Evolutionary conservation across 164 flowering plant genomes (phyloP).

Genomic region (Macadamia integrifolia): DNA sequence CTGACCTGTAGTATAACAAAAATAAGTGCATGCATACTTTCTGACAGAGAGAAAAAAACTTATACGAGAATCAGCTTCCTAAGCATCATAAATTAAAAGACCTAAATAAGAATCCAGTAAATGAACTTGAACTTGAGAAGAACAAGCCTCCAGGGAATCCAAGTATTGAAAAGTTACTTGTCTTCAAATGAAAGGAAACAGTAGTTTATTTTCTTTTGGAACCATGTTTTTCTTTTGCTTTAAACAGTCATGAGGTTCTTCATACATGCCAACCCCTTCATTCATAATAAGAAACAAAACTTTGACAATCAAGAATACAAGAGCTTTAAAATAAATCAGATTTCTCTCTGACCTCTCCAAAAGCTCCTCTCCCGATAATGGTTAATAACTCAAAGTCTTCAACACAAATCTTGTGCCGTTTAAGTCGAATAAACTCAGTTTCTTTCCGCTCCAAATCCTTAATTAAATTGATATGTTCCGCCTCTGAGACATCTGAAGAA

Average conservation of each 20-base stretch:
- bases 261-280: background rate
- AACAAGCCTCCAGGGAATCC: background rate
- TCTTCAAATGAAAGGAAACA: too few relatives aligned
- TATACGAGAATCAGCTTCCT: background rate
- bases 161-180: too few relatives aligned
- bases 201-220: too few relatives aligned
- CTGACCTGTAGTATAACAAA: conserved; percentile 56
- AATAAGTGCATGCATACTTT: conserved; percentile 6
- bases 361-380: conserved; percentile 97
- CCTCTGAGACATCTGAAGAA: conserved; percentile 67
- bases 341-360: conserved; percentile 77
- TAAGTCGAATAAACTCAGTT: conserved; percentile 82
- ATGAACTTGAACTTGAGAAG: background rate
- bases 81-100: background rate
- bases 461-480: conserved; percentile 72
- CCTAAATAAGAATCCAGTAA: background rate
- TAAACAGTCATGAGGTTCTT: too few relatives aligned
- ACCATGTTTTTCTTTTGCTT: too few relatives aligned
- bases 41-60: background rate
- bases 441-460: conserved; percentile 93
- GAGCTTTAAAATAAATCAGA: background rate
- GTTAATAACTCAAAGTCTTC: conserved; percentile 87
- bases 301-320: background rate
- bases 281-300: background rate
- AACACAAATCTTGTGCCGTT: conserved; percentile 78